Evolutionary conservation across 768 basidiomycete genomes (phyloP).

Genomic region (Leccinum imitatum): DNA sequence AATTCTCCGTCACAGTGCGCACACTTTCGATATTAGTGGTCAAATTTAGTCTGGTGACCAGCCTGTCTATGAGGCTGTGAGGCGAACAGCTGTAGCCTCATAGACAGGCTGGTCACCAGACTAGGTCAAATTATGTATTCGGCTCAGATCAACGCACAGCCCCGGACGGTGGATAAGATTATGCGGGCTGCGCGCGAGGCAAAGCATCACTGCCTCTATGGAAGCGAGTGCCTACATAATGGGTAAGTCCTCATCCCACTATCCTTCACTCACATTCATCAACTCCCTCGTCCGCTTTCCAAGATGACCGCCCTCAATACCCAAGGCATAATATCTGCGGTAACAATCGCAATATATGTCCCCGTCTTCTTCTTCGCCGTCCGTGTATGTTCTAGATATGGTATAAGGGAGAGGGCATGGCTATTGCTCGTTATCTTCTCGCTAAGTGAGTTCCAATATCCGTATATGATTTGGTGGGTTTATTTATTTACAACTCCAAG

Average conservation of each 20-base stretch:
- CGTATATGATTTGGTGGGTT: neutral
- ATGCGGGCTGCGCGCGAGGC: neutral
- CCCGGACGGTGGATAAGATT: conserved; percentile 6
- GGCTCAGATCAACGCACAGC: conserved; percentile 7
- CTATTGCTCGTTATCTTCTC: conserved; percentile 65
- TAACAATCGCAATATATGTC: conserved; percentile 57
- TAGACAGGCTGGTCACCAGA: too few relatives aligned
- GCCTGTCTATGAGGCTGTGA: too few relatives aligned
- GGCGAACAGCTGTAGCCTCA: too few relatives aligned
- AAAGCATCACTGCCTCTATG: conserved; percentile 21
- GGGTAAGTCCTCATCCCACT: conserved; percentile 1
- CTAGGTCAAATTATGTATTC: neutral
- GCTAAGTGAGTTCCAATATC: conserved; percentile 40
- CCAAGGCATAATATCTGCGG: conserved; percentile 55
- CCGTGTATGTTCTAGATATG: conserved; percentile 51
- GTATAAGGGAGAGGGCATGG: conserved; percentile 63
- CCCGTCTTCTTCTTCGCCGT: conserved; percentile 51
- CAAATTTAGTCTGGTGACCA: too few relatives aligned
- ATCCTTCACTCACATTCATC: conserved; percentile 2
- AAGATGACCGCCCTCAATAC: conserved; percentile 36
- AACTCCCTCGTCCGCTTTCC: conserved; percentile 1
- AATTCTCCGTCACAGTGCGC: neutral
- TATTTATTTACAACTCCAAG: conserved; percentile 33
- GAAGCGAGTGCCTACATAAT: conserved; percentile 22
- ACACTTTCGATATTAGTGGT: too few relatives aligned